phyloP scores from a whole-genome alignment of 2,329 filamentous ascomycete species.

The Camillea tinctor region DNA sequence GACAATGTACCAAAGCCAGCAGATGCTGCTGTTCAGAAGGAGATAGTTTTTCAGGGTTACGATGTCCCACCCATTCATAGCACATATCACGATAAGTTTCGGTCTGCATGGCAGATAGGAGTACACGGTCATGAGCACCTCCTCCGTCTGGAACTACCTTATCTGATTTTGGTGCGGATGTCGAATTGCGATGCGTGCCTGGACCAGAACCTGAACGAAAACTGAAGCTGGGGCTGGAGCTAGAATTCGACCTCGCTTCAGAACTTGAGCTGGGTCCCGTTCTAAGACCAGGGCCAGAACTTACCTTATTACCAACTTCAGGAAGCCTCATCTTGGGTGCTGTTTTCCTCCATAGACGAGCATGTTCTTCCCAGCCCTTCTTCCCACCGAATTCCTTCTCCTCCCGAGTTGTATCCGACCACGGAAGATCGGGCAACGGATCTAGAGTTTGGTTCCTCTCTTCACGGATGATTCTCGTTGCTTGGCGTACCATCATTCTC shows the following conservation, averaged over 20 bases:
- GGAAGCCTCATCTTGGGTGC: slow-evolving; percentile 11
- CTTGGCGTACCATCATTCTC: not conserved
- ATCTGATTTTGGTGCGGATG: not conserved
- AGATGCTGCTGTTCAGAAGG: not conserved
- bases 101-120: not conserved
- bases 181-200: not conserved
- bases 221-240: not conserved
- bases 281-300: not conserved
- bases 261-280: not conserved
- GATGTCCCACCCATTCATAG: not conserved
- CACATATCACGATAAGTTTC: not conserved
- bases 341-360: slow-evolving; percentile 6
- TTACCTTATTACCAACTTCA: slow-evolving; percentile 1
- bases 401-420: slow-evolving; percentile 17
- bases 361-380: slow-evolving; percentile 9
- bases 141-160: not conserved
- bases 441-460: not conserved
- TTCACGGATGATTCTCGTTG: not conserved
- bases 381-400: slow-evolving; percentile 9
- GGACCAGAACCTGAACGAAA: not conserved
- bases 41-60: not conserved
- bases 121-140: not conserved
- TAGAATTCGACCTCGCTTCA: not conserved
- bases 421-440: slow-evolving; percentile 7
- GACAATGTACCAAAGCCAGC: not conserved